These are phyloP conservation scores for Aurantiochytrium sp. DNA, from an alignment of 108 stramenopile genomes.

Conservation along the genomic window DNA sequence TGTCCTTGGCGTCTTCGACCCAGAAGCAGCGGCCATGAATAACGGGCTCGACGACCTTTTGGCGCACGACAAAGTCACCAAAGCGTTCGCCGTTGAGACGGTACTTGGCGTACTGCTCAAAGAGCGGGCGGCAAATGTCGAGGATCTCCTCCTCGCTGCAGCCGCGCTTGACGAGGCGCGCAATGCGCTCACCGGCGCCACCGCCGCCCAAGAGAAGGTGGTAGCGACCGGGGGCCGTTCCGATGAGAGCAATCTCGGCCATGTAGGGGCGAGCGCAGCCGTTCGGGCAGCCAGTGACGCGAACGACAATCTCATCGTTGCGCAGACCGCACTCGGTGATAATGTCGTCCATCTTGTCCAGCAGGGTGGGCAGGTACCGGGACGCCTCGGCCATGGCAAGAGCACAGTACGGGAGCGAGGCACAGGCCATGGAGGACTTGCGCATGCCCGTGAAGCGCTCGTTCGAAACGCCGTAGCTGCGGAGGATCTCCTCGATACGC, in stretches of 20 bases:
- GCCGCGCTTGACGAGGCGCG: conserved; percentile 3
- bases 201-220: conserved; percentile 90
- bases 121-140: background rate
- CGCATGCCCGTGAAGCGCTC: conserved; percentile 77
- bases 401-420: conserved; percentile 89
- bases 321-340: conserved; percentile 69
- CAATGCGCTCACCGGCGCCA: conserved; percentile 80
- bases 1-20: background rate
- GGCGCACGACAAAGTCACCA: conserved; percentile 2
- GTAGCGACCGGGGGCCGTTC: conserved; percentile 85
- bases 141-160: conserved; percentile 8
- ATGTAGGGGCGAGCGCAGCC: conserved; percentile 97
- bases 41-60: background rate
- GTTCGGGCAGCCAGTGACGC: conserved; percentile 98
- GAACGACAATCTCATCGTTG: conserved; percentile 70
- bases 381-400: conserved; percentile 95
- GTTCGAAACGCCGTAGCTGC: conserved; percentile 73
- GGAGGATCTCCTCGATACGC: conserved; percentile 69
- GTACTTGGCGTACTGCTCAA: background rate
- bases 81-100: background rate
- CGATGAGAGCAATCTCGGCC: conserved; percentile 96
- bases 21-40: background rate
- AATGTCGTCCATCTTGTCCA: conserved; percentile 68
- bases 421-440: conserved; percentile 87
- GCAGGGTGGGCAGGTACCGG: conserved; percentile 78